Conservation (phyloP, 2,329 filamentous ascomycete species). For the Alternaria dauci region DNA sequence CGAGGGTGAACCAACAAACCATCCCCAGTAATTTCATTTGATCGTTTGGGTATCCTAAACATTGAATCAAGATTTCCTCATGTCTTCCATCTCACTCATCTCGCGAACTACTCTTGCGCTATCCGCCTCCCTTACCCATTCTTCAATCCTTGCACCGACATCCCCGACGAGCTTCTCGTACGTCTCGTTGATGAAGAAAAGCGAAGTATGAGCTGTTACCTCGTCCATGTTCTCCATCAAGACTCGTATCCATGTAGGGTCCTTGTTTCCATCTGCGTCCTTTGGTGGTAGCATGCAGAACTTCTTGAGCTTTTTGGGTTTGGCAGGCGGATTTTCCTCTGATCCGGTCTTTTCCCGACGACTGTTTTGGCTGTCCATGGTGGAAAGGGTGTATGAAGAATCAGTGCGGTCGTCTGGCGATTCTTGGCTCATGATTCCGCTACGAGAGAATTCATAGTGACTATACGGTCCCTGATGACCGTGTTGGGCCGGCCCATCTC, state of each 20-base stretch:
- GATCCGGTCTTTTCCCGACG: not conserved
- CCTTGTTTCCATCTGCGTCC: constrained; percentile 64
- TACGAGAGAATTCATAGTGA: constrained; percentile 44
- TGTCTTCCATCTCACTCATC: constrained; percentile 25
- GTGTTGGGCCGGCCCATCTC: constrained; percentile 8
- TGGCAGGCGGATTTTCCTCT: constrained; percentile 30
- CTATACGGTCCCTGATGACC: constrained; percentile 28
- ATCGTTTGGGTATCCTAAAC: constrained; percentile 3
- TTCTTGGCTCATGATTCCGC: constrained; percentile 39
- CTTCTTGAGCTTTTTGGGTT: constrained; percentile 68
- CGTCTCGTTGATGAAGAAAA: constrained; percentile 77
- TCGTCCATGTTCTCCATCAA: constrained; percentile 87
- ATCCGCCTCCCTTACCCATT: constrained; percentile 73
- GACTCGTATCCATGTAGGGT: constrained; percentile 78
- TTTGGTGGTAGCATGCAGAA: constrained; percentile 79
- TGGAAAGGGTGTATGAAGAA: constrained; percentile 33
- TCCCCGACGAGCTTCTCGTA: constrained; percentile 82
- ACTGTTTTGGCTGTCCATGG: constrained; percentile 25
- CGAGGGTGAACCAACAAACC: not conserved
- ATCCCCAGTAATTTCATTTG: not conserved
- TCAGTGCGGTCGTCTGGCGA: constrained; percentile 32
- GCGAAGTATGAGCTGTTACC: constrained; percentile 81
- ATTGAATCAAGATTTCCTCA: constrained; percentile 6
- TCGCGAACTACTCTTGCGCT: constrained; percentile 36
- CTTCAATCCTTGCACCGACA: constrained; percentile 70